These are phyloP conservation scores for Mrakia gelida DNA, from an alignment of 768 basidiomycete genomes.

Conservation along the genomic window DNA sequence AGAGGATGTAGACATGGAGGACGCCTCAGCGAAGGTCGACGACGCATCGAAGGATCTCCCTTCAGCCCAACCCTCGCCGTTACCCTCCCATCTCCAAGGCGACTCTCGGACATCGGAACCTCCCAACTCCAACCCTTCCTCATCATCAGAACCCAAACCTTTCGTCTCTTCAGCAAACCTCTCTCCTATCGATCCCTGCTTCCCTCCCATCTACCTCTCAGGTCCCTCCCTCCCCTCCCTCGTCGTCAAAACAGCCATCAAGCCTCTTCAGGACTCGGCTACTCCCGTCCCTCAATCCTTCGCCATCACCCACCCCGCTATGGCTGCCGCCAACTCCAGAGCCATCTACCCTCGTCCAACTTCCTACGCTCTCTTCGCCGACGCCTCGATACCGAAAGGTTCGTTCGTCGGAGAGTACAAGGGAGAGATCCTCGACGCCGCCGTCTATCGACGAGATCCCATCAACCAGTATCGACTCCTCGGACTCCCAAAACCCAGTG, in stretches of 20 bases:
- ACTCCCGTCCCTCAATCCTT: slow-evolving; percentile 33
- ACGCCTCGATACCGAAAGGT: slow-evolving; percentile 54
- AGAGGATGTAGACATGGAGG: neutral
- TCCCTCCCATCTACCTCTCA: slow-evolving; percentile 23
- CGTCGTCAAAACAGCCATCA: slow-evolving; percentile 32
- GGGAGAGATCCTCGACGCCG: slow-evolving; percentile 61
- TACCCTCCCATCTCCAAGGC: neutral
- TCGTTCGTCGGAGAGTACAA: slow-evolving; percentile 61
- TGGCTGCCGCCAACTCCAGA: slow-evolving; percentile 42
- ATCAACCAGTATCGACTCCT: slow-evolving; percentile 72
- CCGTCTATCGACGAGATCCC: slow-evolving; percentile 68
- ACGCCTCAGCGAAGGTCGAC: neutral
- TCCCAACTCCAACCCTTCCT: neutral
- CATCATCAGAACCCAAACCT: neutral
- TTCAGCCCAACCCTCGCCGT: neutral
- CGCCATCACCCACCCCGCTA: slow-evolving; percentile 34
- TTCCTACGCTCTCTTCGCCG: slow-evolving; percentile 62
- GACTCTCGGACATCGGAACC: neutral
- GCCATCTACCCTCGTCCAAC: slow-evolving; percentile 41
- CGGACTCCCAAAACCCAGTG: slow-evolving; percentile 78
- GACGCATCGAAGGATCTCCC: neutral
- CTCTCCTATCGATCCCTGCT: slow-evolving; percentile 13
- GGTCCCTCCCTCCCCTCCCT: slow-evolving; percentile 30
- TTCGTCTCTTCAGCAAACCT: neutral
- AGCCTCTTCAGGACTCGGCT: slow-evolving; percentile 35